Evolutionary conservation across 768 basidiomycete genomes (phyloP).

Genomic region (Leccinum subgranulosum): DNA sequence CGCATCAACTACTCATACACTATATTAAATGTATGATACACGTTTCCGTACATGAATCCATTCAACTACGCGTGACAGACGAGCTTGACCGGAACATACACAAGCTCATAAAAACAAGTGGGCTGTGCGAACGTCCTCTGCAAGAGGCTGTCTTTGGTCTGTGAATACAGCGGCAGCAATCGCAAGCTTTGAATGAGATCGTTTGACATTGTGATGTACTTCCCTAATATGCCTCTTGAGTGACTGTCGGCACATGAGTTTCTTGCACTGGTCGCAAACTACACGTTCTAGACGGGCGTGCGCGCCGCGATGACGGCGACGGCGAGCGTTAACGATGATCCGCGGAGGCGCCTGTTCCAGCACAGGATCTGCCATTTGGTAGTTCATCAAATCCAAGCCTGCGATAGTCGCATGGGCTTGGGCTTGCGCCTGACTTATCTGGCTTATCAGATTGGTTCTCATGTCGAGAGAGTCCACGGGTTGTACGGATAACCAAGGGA

Average conservation of each 20-base stretch:
- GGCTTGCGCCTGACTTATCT: background rate
- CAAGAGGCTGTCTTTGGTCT: background rate
- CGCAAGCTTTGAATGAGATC: constrained; percentile 2
- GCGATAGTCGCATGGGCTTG: background rate
- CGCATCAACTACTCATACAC: background rate
- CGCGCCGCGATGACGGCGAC: background rate
- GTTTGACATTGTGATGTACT: constrained; percentile 17
- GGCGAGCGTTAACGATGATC: background rate
- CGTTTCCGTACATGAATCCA: background rate
- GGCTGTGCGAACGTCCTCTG: constrained; percentile 1
- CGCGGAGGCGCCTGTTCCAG: constrained; percentile 2
- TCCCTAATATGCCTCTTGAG: constrained; percentile 18
- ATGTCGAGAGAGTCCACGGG: background rate
- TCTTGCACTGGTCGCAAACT: constrained; percentile 10
- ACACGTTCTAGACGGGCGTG: background rate
- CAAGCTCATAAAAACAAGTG: background rate
- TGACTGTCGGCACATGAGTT: constrained; percentile 15
- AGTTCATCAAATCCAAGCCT: background rate
- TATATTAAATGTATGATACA: background rate
- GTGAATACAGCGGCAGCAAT: background rate
- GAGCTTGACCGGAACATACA: background rate
- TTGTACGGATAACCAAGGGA: background rate
- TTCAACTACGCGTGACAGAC: background rate
- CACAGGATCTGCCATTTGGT: constrained; percentile 3
- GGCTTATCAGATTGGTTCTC: background rate